Evolutionary conservation across 352 stramenopile genomes (phyloP), one percentile per base, ranked within the genome.

Genomic region (Phytophthora hybrid): DNA sequence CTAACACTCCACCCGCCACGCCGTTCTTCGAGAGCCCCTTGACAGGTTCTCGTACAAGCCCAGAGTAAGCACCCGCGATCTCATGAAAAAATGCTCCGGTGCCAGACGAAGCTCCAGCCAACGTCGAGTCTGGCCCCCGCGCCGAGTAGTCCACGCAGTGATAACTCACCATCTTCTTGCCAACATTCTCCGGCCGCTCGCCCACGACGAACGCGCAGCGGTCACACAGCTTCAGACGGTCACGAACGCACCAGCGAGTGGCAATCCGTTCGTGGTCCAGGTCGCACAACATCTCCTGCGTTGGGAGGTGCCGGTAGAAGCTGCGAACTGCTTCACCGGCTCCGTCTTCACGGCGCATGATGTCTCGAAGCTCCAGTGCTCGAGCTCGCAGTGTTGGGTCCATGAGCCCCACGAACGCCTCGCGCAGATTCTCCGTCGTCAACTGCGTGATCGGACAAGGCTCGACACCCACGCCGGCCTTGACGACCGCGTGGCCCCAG

Each of bases 401-500:
- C 14, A 69, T 67, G 9, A 97, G 70, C 31, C 69, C 61, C 13
- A 74, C 46, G 16, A 98, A 93, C 5, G 91, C 94, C 37, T 80
- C 61, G 2, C 69, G 60, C 29, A 98, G 74, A 44, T 84, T 90
- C 34, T 95, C 87, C 3, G 74, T 74, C 0, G 85, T 97, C 39
- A 98, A 68, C 41, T 94, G 71, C 2, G 59, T 63, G 44, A 98
- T 92, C 7, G 92, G 88, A 56, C 92, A 94, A 3, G 93, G 91
- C 47, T 84, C 74, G 1, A 95, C 88, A 16, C 94, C 94, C 0
- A 97, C 92, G 10, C 90, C 84, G 10, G 88, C 82, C 1, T 77
- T 84, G 19, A 90, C 77, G 0, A 97, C 89, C 1, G 95, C 93
- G n/a, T 93, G 84, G 3, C 92, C 93, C 95, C 94, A 98, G 77